Base-by-base conservation (phyloP, 2,329 filamentous ascomycete genomes). In the Mycogone perniciosa region DNA sequence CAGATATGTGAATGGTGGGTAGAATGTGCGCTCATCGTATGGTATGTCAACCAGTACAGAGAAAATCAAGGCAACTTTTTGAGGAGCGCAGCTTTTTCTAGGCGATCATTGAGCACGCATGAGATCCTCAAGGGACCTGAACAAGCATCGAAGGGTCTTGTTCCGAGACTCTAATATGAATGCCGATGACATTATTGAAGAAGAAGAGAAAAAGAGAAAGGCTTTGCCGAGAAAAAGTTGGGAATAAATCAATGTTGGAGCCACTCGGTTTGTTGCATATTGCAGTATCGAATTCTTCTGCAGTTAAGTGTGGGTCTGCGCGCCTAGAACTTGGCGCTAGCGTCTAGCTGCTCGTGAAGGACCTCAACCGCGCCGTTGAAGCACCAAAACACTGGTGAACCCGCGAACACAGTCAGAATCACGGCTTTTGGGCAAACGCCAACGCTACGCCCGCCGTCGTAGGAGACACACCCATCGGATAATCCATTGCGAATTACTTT, bases 91-190 rank as follows among this genome's bases (percentile, higher is more conserved):
- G 71, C 71, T 76, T 81, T 68, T 87, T 88, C 95, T 89, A 86
- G 92, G 87, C 88, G 79, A 88, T 90, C 89, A 85, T 91, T 81
- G 90, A 99, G 93, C 93, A 89, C 92, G 91, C 88, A 76, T 76
- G 86, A 91, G 88, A 80, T 76, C 85, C 81, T 73, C 77, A 70
- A 71, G 77, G 84, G 81, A 85, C 81, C 89, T 95, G 88, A 89
- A 88, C 84, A 90, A 89, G 87, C 81, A 97, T 80, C 89, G 88
- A 91, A 62, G 67, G 67, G 71, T 82, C 87, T 83, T 88, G 83
- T 84, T 87, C 87, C 91, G 92, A 95, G 93, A 99, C 93, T 99
- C 93, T 97, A 97, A 92, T 88, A 88, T 88, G 82, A 85, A 87
- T 85, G 89, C 85, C 84, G 67, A 77, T 81, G 82, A 89, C 84